Evolutionary conservation across 2,329 filamentous ascomycete species (phyloP), one percentile per base, ranked within the genome.

Genomic region (Apiospora pterosperma): DNA sequence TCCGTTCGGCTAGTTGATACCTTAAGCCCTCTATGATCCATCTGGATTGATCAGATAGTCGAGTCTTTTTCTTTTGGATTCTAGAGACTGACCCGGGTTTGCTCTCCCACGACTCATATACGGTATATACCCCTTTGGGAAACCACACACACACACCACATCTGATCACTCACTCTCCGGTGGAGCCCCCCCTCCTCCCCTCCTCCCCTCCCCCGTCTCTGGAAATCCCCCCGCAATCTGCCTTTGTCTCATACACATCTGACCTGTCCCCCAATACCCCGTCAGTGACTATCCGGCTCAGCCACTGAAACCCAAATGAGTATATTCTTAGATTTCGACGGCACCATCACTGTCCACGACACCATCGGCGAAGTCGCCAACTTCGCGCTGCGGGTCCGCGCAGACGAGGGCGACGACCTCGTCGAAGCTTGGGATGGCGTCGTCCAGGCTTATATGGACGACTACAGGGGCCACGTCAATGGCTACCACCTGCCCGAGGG

Each of bases 311-410:
- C 48, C n/a, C 16, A 55, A 55, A 76, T 83, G 79, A 77, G 79
- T 67, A 76, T 88, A 44, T 72, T 88, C 39, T 78, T 88, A 23
- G 85, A 88, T 70, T 88, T 88, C 72, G 85, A 88, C 73, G 84
- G 84, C 66, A 88, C 85, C 19, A 86, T 88, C 68, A 87, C 85
- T 21, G 74, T 77, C 14, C 66, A 79, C 36, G 85, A 88, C 75
- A 87, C 85, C 44, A 83, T 87, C 44, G 73, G 75, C 63, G 74
- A 78, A 44, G 78, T 88, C 5, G 83, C 80, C 58, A 69, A 76
- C 21, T 78, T 78, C 28, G 82, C 80, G 62, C 78, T 85, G 41
- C 65, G 71, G 55, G 66, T 72, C 25, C 72, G 73, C 66, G 62
- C 69, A 63, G 64, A 41, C 36, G 66, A 67, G 36, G 72, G 73